These are phyloP conservation scores for Phaffia australis DNA, from an alignment of 768 basidiomycete genomes.

Conservation along the genomic window DNA sequence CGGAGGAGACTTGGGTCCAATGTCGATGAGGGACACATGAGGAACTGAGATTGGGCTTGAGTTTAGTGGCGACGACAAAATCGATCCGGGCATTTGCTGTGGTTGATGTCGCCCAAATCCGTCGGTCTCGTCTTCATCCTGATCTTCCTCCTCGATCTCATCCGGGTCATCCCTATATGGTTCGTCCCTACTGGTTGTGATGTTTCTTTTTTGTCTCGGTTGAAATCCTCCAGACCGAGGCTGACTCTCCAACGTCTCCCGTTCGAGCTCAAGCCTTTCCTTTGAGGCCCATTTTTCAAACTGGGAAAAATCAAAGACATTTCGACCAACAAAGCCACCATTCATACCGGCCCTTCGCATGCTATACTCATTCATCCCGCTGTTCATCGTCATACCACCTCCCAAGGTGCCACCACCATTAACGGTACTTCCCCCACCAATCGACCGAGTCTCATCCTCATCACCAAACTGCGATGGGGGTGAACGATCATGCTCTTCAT, in stretches of 20 bases:
- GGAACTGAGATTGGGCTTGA: constrained; percentile 24
- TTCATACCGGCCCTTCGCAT: constrained; percentile 13
- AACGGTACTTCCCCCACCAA: constrained; percentile 11
- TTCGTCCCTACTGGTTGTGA: constrained; percentile 14
- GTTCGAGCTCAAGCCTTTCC: constrained; percentile 45
- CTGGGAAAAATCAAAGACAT: constrained; percentile 57
- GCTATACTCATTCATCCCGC: constrained; percentile 6
- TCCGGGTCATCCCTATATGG: constrained; percentile 21
- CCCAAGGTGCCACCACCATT: constrained; percentile 11
- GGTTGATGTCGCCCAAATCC: constrained; percentile 16
- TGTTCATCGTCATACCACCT: neutral
- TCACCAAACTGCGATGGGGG: no score
- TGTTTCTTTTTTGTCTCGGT: constrained; percentile 4
- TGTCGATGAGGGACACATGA: neutral
- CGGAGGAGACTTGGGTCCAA: neutral
- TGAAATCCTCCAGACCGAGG: constrained; percentile 15
- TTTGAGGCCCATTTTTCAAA: constrained; percentile 78
- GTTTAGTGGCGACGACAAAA: constrained; percentile 23
- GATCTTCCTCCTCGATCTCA: constrained; percentile 1
- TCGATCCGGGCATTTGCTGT: constrained; percentile 28
- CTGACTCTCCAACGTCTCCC: constrained; percentile 17
- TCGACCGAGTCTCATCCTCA: constrained; percentile 15
- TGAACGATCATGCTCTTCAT: no score
- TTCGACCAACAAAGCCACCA: constrained; percentile 45
- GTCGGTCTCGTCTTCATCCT: constrained; percentile 10